Base-by-base conservation (phyloP, 2,329 filamentous ascomycete genomes). In the Aspergillus quadrilineatus region DNA sequence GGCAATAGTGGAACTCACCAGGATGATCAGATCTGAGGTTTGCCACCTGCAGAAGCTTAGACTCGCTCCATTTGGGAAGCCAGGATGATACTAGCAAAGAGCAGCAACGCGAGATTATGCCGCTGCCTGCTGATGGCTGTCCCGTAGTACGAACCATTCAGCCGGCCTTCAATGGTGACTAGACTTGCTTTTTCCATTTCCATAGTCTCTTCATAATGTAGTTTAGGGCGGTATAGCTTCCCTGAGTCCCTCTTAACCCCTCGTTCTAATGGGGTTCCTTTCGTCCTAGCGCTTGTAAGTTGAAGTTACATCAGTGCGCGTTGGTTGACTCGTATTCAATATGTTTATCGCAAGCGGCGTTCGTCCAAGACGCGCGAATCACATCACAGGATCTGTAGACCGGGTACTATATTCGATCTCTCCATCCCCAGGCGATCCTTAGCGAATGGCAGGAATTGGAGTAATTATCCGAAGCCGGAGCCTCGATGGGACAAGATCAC, bases 21-120 rank as follows among this genome's bases (percentile, higher is more conserved):
- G 8, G n/a, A 42, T 14, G 30, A n/a, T 39, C 34, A 39, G 22
- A 43, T 34, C 48, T 17, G n/a, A n/a, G 26, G 26, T 22, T 41
- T 42, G 48, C 48, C 48, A 50, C 50, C 22, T 29, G 32, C 26
- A 22, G 50, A 30, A 39, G 50, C 42, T 53, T 53, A 28, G 41
- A 41, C 22, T 44, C 32, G n/a, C 32, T 53, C 7, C 7, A 45
- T 8, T 17, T 29, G n/a, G 34, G 9, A 14, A 15, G 34, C 3
- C 4, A 22, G 1, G 10, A 14, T 47, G 44, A 15, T 14, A 37
- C 34, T 37, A 14, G 34, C 8, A 9, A 37, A 14, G 14, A 14
- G n/a, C 8, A 17, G 29, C n/a, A 34, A 9, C 22, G 8, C 14
- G 26, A 14, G 28, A 34, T 34, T 17, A 22, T 26, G 22, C 37